These are phyloP conservation scores for Lathyrus aphaca DNA, from an alignment of 306 rosid genomes.

Conservation along the genomic window DNA sequence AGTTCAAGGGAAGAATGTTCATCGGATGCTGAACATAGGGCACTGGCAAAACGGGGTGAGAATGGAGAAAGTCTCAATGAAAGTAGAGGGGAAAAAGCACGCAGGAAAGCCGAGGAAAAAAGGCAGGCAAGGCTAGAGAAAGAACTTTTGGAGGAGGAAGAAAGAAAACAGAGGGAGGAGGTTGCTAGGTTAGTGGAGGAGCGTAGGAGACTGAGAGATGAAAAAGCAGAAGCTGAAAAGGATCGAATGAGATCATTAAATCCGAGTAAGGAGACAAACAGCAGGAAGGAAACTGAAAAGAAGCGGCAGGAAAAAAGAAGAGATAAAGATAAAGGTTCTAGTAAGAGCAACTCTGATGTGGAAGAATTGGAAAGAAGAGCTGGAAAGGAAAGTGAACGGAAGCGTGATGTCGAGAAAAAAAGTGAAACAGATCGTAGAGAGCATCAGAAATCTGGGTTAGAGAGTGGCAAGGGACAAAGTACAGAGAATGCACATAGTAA, in stretches of 20 bases:
- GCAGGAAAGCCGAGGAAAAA: slow-evolving; percentile 99
- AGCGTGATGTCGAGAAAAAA: slow-evolving; percentile 73
- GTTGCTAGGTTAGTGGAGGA: slow-evolving; percentile 97
- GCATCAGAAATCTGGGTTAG: slow-evolving; percentile 62
- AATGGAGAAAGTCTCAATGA: slow-evolving; percentile 68
- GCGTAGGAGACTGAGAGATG: slow-evolving; percentile 91
- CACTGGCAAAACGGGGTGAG: slow-evolving; percentile 74
- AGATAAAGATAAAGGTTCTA: slow-evolving; percentile 88
- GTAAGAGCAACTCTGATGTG: slow-evolving; percentile 94
- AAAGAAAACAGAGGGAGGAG: slow-evolving; percentile 97
- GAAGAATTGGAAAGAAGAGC: slow-evolving; percentile 88
- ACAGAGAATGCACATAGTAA: slow-evolving; percentile 61
- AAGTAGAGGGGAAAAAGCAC: slow-evolving; percentile 94
- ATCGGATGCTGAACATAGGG: slow-evolving; percentile 77
- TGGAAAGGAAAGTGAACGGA: slow-evolving; percentile 79
- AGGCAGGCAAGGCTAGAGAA: slow-evolving; percentile 94
- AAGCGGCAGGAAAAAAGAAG: slow-evolving; percentile 84
- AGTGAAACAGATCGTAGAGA: slow-evolving; percentile 70
- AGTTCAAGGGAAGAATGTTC: slow-evolving; percentile 75
- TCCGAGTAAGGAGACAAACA: slow-evolving; percentile 59
- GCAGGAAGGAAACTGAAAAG: slow-evolving; percentile 82
- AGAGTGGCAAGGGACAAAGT: slow-evolving; percentile 59
- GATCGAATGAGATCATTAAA: slow-evolving; percentile 62
- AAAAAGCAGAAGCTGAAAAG: slow-evolving; percentile 80
- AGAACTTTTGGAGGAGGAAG: slow-evolving; percentile 97